Base-by-base conservation (phyloP, 176 grass and related monocot genomes). In the Rhipidocladum racemiflorum region DNA sequence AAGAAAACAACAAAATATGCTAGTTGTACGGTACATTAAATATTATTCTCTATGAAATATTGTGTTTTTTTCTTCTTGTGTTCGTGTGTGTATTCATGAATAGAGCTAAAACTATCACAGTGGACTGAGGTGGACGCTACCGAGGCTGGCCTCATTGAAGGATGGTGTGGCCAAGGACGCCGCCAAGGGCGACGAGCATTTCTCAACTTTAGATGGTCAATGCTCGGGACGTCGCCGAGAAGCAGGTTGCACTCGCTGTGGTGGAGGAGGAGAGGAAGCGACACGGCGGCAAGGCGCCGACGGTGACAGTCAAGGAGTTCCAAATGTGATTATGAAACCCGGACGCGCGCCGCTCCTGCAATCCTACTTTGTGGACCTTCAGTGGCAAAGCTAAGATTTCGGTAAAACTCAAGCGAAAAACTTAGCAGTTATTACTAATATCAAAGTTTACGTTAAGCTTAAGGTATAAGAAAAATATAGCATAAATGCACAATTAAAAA, bases 301-400 rank as follows among this genome's bases (percentile, higher is more conserved):
- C 36, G 15, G 0, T 27, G n/a, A 76, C 65, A 55, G 51, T 86
- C 57, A 94, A 94, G 84, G 86, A 97, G 92, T 91, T 94, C 65
- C 65, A 79, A 76, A 81, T 91, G 48, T 94, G 91, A 81, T 75
- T 90, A 63, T 97, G 95, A 90, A 94, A 92, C 78, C 92, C 88
- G 2, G 86, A 91, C n/a, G 30, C 81, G 43, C 86, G 9, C 90
- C 86, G 10, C 91, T 92, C 71, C 92, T 97, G 42, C 88, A 79
- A 77, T 94, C 88, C 3, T 97, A 91, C 85, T 28, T 40, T 27
- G 81, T 97, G 68, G 85, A 97, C 77, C 83, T n/a, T n/a, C n/a
- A n/a, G n/a, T n/a, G n/a, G n/a, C n/a, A n/a, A n/a, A n/a, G n/a
- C n/a, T n/a, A n/a, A n/a, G n/a, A n/a, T n/a, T n/a, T n/a, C n/a